A percentile compares a stretch with the other conserved stretches of the same genome.
Evolutionary conservation across 768 basidiomycete genomes (phyloP).

Genomic region (Lepiota brunneoincarnata): DNA sequence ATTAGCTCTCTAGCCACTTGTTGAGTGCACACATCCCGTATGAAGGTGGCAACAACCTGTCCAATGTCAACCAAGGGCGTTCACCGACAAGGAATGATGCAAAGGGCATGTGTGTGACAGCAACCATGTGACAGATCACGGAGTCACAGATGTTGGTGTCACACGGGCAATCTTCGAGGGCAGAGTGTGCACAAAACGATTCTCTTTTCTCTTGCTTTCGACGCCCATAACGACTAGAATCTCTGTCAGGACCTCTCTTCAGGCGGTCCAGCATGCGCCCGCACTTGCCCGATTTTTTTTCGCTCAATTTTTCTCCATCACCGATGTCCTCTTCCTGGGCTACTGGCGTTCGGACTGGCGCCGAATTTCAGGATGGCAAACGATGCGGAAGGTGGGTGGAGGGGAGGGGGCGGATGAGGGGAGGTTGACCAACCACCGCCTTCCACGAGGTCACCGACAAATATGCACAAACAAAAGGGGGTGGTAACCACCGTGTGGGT

Average conservation of each 20-base stretch:
- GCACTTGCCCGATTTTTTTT: not conserved
- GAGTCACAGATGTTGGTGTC: conserved; percentile 7
- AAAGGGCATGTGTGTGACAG: not conserved
- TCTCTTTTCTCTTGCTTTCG: conserved; percentile 11
- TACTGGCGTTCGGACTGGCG: not conserved
- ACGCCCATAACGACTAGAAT: conserved; percentile 7
- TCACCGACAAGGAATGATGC: too few relatives aligned
- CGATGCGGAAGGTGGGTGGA: not conserved
- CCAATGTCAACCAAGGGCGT: too few relatives aligned
- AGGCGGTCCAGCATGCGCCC: not conserved
- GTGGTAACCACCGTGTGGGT: not conserved
- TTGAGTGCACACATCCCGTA: not conserved
- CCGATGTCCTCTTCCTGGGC: not conserved
- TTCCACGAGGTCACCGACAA: not conserved
- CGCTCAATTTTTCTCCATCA: not conserved
- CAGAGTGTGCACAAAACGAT: conserved; percentile 3
- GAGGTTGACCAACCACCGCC: not conserved
- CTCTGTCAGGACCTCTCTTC: not conserved
- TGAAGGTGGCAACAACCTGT: too few relatives aligned
- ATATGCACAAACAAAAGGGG: not conserved
- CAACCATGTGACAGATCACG: not conserved
- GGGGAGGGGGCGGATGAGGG: not conserved
- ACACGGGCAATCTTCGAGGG: conserved; percentile 9
- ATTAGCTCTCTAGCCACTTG: not conserved
- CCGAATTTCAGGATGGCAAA: not conserved